Base-by-base conservation (phyloP, 257 asterid genomes). In the Solanum chilense region DNA sequence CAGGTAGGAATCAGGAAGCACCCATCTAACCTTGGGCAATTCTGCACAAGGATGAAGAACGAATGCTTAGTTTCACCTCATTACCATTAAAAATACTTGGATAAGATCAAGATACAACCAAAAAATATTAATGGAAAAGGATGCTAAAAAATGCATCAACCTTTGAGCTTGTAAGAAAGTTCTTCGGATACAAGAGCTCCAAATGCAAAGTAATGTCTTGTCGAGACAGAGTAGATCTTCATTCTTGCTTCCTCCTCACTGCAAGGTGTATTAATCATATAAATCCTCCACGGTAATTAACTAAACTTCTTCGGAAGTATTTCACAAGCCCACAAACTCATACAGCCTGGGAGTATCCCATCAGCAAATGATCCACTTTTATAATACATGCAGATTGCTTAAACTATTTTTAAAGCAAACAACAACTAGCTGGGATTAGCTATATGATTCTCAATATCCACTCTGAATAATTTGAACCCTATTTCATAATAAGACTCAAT, bases 111-210 rank as follows among this genome's bases (percentile, higher is more conserved):
- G 15, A 78, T 20, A 62, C 21, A 20, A 31, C 64, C 86, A 11
- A 47, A 42, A 23, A 64, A 56, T 10, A 88, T 84, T 31, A 75
- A 89, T 33, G 70, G 25, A 16, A 87, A 47, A 3, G 4, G 29
- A 77, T 56, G 5, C 15, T 45, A 37, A 74, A 27, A 27, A 75
- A 18, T 11, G 35, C 12, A 80, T 83, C 88, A 93, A 93, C 98
- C 98, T 90, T 95, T 96, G 2, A 97, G 15, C 93, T 96, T 96
- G 91, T 92, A 92, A n/a, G 98, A 93, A 45, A 94, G 90, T 56
- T 97, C 99, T 89, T 97, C 99, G 0, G 97, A 91, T 14, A 96
- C 99, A 56, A 96, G 98, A 44, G 99, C 99, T 89, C 99, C 99
- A 91, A 97, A 97, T 82, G 99, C 99, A 87, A 8, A 97, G 93